Conservation (phyloP, 176 grass and related monocot species). For the Poa annua region DNA sequence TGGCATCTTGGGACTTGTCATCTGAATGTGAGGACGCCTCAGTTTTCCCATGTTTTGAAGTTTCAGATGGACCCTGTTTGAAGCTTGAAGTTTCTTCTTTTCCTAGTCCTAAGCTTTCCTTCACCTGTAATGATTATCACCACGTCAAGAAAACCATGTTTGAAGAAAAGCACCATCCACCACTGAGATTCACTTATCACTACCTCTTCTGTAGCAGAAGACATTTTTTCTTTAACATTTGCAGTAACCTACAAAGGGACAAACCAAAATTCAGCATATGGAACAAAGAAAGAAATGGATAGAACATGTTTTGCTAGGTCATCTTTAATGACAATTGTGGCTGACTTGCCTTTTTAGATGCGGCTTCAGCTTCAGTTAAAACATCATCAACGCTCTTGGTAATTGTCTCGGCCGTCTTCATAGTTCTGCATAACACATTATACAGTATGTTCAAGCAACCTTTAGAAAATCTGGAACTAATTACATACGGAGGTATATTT, state of each 20-base stretch:
- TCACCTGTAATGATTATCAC: constrained; percentile 51
- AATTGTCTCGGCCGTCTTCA: constrained; percentile 76
- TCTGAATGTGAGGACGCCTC: constrained; percentile 46
- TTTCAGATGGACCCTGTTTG: constrained; percentile 40
- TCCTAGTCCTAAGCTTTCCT: constrained; percentile 66
- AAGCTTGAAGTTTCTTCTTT: constrained; percentile 63
- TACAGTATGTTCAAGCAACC: constrained; percentile 23
- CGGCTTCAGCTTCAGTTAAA: constrained; percentile 82
- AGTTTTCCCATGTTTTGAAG: constrained; percentile 44
- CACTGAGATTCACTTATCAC: background rate
- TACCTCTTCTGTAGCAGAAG: constrained; percentile 73
- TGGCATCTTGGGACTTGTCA: constrained; percentile 37
- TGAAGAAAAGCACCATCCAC: background rate
- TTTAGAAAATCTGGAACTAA: constrained; percentile 17
- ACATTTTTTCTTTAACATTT: constrained; percentile 66
- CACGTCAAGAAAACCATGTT: constrained; percentile 27
- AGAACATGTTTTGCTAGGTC: constrained; percentile 5
- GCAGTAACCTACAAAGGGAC: constrained; percentile 52
- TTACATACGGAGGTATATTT: constrained; percentile 23
- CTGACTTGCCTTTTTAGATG: constrained; percentile 78
- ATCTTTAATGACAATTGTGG: constrained; percentile 17
- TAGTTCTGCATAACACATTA: constrained; percentile 44
- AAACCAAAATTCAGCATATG: constrained; percentile 10
- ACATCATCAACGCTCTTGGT: constrained; percentile 83
- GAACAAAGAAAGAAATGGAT: constrained; percentile 13